Base-by-base conservation (phyloP, 805 yeast species). In the Phaffomyces thermotolerans region DNA sequence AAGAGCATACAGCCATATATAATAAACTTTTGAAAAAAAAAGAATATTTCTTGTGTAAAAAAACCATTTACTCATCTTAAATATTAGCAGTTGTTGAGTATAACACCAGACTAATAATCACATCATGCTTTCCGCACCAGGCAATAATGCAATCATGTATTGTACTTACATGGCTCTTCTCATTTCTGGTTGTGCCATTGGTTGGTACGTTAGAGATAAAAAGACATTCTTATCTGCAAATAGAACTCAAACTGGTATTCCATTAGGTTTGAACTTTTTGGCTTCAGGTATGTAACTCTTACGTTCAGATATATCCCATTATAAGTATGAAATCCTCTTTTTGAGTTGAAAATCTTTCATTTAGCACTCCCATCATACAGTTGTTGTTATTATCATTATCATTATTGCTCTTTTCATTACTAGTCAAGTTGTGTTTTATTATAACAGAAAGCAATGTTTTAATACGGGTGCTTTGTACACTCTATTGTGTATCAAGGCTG, bases 241-340 rank as follows among this genome's bases (percentile, higher is more conserved):
- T 64, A 82, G 93, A 12, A 79, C 95, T 1, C 90, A 85, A 54
- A 71, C 71, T 36, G 95, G 88, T 30, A 34, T 87, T 14, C 95
- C 96, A 1, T 67, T 90, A 53, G 84, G 96, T 2, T 69, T 90
- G 47, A 90, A 90, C 62, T 90, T 90, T 60, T 78, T 90, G 43
- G 97, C 97, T 40, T 81, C 95, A 52, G 95, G 95, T 76, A 72
- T 65, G 91, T 81, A 63, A 27, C 13, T 10, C 29, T 27, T 27
- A 20, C 10, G 29, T 13, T 59, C 15, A 4, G 2, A 9, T 23
- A 23, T 17, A 14, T n/a, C 17, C 13, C 30, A 29, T 8, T 22
- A 13, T 31, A 15, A 31, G 34, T 15, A 31, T 8, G 10, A 15
- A 31, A 31, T 15, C 34, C 34, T 31, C 34, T 5, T 31, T n/a